phyloP scores from a whole-genome alignment of 2,329 filamentous ascomycete species.

The Fusarium haematococcum region DNA sequence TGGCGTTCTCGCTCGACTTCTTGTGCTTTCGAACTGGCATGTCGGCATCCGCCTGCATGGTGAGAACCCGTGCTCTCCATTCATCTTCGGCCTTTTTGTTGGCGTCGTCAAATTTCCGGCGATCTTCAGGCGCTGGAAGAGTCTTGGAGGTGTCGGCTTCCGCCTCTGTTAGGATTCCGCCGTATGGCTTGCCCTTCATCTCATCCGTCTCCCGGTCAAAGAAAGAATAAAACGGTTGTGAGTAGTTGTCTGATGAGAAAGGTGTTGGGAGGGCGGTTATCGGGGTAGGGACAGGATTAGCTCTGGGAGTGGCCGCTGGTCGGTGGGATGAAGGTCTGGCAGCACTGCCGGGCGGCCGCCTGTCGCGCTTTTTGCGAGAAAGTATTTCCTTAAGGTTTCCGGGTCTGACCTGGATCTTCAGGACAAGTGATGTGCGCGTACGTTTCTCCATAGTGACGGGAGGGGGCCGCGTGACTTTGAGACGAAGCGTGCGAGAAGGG shows the following conservation, averaged over 20 bases:
- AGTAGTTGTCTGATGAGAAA: slow-evolving; percentile 70
- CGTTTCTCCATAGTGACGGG: slow-evolving; percentile 56
- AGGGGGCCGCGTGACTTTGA: slow-evolving; percentile 57
- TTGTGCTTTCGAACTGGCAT: slow-evolving; percentile 73
- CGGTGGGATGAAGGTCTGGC: slow-evolving; percentile 40
- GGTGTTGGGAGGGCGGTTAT: slow-evolving; percentile 62
- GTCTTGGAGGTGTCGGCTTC: slow-evolving; percentile 95
- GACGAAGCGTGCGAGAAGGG: slow-evolving; percentile 69
- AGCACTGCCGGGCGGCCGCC: slow-evolving; percentile 39
- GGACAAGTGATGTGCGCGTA: slow-evolving; percentile 50
- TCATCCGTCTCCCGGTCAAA: slow-evolving; percentile 92
- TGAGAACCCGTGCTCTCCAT: slow-evolving; percentile 77
- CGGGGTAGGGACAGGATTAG: slow-evolving; percentile 27
- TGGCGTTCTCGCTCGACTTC: slow-evolving; percentile 86
- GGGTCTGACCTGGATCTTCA: slow-evolving; percentile 52
- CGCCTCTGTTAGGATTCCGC: slow-evolving; percentile 87
- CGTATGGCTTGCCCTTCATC: slow-evolving; percentile 91
- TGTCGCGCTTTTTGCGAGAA: slow-evolving; percentile 50
- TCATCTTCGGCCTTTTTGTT: slow-evolving; percentile 92
- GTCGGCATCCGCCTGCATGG: slow-evolving; percentile 73
- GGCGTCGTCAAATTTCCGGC: slow-evolving; percentile 88
- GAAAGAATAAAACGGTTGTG: slow-evolving; percentile 87
- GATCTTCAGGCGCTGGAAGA: slow-evolving; percentile 82
- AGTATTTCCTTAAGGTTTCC: slow-evolving; percentile 54
- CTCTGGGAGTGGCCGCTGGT: slow-evolving; percentile 39